phyloP scores from a whole-genome alignment of 495 filamentous ascomycete species.

The Aspergillus sclerotioniger region DNA sequence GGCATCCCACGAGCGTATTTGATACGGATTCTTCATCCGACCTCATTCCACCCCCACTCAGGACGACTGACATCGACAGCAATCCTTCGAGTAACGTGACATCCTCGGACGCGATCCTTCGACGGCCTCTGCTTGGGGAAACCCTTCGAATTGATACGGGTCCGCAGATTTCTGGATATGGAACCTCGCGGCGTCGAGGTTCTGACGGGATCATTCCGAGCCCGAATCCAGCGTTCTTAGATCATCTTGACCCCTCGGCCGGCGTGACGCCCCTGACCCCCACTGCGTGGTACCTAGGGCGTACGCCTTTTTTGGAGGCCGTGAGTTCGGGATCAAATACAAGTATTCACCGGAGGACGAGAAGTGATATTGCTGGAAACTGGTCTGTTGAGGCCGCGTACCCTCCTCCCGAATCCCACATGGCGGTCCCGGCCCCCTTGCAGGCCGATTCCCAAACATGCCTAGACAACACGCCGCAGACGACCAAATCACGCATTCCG shows the following conservation, averaged over 20 bases:
- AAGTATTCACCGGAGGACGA: conserved; percentile 44
- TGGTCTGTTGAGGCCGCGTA: conserved; percentile 25
- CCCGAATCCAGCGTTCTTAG: conserved; percentile 49
- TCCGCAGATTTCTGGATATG: conserved; percentile 39
- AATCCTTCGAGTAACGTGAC: conserved; percentile 7
- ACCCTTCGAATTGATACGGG: conserved; percentile 40
- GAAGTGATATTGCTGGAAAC: conserved; percentile 43
- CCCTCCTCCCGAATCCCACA: conserved; percentile 32
- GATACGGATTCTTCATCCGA: conserved; percentile 9
- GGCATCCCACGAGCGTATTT: conserved; percentile 13
- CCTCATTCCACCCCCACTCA: conserved; percentile 3
- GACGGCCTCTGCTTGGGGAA: conserved; percentile 53
- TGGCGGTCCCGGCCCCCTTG: conserved; percentile 42
- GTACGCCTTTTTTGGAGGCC: conserved; percentile 47
- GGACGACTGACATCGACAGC: conserved; percentile 1
- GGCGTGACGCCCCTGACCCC: conserved; percentile 50
- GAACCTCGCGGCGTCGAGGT: conserved; percentile 46
- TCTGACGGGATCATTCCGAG: conserved; percentile 55
- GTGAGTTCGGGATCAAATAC: conserved; percentile 34
- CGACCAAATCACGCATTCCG: conserved; percentile 56
- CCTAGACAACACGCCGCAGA: conserved; percentile 43
- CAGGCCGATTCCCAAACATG: conserved; percentile 27
- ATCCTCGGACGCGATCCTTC: conserved; percentile 21
- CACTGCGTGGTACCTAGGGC: conserved; percentile 55
- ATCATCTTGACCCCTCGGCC: conserved; percentile 38